Conservation (phyloP, 2,329 filamentous ascomycete genomes). For the Xylaria sp. region DNA sequence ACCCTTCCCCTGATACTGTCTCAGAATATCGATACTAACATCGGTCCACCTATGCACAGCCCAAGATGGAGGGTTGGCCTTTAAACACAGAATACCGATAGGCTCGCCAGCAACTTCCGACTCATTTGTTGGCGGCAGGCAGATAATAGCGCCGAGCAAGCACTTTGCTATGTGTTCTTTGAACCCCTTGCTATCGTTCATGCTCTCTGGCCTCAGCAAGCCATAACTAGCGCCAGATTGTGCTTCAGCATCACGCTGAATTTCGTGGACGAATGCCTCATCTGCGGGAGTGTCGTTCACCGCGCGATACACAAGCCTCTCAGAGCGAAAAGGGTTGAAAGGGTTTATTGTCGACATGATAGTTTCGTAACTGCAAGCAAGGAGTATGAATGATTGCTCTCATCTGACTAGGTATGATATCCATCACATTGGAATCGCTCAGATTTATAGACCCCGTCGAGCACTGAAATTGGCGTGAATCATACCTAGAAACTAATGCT, state of each 20-base stretch:
- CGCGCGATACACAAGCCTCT: conserved; percentile 53
- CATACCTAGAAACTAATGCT: not conserved
- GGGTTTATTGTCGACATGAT: conserved; percentile 40
- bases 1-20: conserved; percentile 48
- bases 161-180: conserved; percentile 45
- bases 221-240: conserved; percentile 46
- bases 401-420: not conserved
- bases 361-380: not conserved
- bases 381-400: not conserved
- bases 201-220: conserved; percentile 49
- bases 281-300: conserved; percentile 51
- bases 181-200: conserved; percentile 46
- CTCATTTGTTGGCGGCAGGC: conserved; percentile 44
- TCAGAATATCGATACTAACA: conserved; percentile 50
- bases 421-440: not conserved
- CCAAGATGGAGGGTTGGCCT: conserved; percentile 37
- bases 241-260: conserved; percentile 48
- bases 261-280: conserved; percentile 47
- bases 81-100: conserved; percentile 51
- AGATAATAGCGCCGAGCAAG: conserved; percentile 54
- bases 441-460: conserved; percentile 14
- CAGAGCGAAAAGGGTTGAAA: conserved; percentile 51
- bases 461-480: conserved; percentile 5
- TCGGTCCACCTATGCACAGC: conserved; percentile 57
- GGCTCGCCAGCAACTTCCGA: conserved; percentile 38